A percentile compares a stretch with the other conserved stretches of the same genome.
These are phyloP conservation scores for Solanum gandarillasii DNA, from an alignment of 257 asterid genomes.

Conservation along the genomic window DNA sequence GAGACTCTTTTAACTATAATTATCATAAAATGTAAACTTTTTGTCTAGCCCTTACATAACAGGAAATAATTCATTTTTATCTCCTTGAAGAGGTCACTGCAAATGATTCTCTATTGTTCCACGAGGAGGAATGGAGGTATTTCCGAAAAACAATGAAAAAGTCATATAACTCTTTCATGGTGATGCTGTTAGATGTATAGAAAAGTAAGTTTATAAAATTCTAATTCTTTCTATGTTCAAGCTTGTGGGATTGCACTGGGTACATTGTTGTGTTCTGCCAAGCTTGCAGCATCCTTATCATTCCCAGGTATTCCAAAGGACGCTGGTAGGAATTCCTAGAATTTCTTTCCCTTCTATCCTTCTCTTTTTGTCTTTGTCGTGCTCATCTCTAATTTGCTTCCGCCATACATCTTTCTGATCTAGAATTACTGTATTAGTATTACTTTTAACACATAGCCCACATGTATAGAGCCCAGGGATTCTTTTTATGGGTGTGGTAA, in stretches of 20 bases:
- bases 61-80: not conserved
- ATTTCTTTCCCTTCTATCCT: not conserved
- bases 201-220: not conserved
- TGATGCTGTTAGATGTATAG: not conserved
- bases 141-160: not conserved
- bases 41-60: not conserved
- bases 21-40: not conserved
- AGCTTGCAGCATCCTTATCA: not conserved
- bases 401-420: not conserved
- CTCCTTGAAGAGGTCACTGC: not conserved
- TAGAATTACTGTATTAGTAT: not conserved
- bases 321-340: not conserved
- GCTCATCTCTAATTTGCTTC: not conserved
- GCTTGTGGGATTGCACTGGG: not conserved
- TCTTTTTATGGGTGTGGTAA: not conserved
- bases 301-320: not conserved
- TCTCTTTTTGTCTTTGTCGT: not conserved
- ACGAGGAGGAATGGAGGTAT: not conserved
- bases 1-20: not conserved
- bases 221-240: not conserved
- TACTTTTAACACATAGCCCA: not conserved
- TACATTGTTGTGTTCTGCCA: not conserved
- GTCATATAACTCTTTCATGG: not conserved
- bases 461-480: not conserved
- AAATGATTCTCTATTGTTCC: not conserved